Conservation (phyloP, 208 protist species). For the Trypanosoma vivax region DNA sequence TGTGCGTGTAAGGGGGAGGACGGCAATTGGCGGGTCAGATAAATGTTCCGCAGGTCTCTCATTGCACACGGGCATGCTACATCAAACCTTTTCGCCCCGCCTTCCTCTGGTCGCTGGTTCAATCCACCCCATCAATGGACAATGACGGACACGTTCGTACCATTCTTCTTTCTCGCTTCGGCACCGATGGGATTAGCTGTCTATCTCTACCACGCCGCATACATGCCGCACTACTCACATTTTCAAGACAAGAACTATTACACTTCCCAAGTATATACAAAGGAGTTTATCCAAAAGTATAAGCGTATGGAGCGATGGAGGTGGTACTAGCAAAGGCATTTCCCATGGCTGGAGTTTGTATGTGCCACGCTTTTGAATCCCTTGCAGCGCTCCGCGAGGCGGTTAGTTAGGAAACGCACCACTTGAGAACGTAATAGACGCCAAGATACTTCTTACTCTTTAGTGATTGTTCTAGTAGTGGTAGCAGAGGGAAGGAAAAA, state of each 20-base stretch:
- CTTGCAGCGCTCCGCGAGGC: too few relatives aligned
- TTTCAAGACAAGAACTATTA: conserved; percentile 91
- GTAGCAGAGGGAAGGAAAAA: too few relatives aligned
- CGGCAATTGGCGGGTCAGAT: background rate
- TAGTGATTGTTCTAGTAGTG: too few relatives aligned
- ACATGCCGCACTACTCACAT: conserved; percentile 89
- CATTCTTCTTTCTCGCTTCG: conserved; percentile 74
- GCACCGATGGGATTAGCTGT: conserved; percentile 73
- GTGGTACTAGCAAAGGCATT: conserved; percentile 54
- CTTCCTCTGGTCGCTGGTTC: conserved; percentile 86
- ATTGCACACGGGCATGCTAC: conserved; percentile 72
- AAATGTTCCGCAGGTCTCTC: conserved; percentile 69
- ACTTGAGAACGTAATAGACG: too few relatives aligned
- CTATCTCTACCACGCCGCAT: conserved; percentile 83
- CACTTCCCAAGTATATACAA: conserved; percentile 81
- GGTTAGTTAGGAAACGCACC: too few relatives aligned
- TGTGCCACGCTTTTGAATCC: too few relatives aligned
- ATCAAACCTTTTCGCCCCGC: conserved; percentile 83
- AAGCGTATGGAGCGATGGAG: conserved; percentile 86
- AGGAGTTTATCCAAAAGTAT: conserved; percentile 90
- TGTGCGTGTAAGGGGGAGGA: background rate
- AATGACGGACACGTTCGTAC: conserved; percentile 83
- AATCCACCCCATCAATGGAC: conserved; percentile 90
- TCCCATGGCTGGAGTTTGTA: background rate
- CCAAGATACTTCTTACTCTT: too few relatives aligned